Evolutionary conservation across 768 basidiomycete species (phyloP), one percentile per base, ranked within the genome.

Genomic region (Termitomyces sp.): DNA sequence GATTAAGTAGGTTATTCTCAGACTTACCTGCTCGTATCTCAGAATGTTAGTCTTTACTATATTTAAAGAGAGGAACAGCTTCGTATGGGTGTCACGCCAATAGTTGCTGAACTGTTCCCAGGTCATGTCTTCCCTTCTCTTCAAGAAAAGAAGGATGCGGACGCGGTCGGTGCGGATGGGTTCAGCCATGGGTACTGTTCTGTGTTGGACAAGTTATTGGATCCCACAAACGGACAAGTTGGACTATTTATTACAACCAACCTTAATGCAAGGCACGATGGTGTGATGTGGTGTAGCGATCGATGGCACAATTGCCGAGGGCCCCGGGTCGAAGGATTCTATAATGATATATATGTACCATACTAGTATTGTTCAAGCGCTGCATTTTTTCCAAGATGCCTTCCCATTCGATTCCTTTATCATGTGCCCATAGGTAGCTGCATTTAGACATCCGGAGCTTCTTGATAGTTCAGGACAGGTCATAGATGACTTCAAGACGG

Each of bases 41-140:
- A 74, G 66, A 55, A 75, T 58, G 51, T 76, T 76, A 42, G 63
- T 67, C 66, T 75, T 72, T 28, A 69, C 73, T 32, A 76, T 68
- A 7, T 70, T 66, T 15, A 76, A 65, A 0, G 69, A 70, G 33
- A 66, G 57, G 65, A 77, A 73, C 36, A 71, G 54, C 40, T 66
- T 61, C 4, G 67, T 68, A 53, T 74, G 70, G 3, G 67, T 65
- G 12, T 69, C 61, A 12, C 69, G 60, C 75, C 74, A 77, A 62
- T 75, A 73, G 22, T 63, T 61, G 55, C 68, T 68, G 55, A 75
- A 77, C 33, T 74, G 70, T 44, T 73, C 72, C 54, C 66, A 61
- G 4, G 72, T 73, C 28, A 71, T 58, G 16, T 66, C 69, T 9
- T 67, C 64, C 39, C 69, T 70, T 24, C 69, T 68, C 49, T 69